Evolutionary conservation across 2,329 filamentous ascomycete genomes (phyloP).

Genomic region (Diaporthe vaccinii): DNA sequence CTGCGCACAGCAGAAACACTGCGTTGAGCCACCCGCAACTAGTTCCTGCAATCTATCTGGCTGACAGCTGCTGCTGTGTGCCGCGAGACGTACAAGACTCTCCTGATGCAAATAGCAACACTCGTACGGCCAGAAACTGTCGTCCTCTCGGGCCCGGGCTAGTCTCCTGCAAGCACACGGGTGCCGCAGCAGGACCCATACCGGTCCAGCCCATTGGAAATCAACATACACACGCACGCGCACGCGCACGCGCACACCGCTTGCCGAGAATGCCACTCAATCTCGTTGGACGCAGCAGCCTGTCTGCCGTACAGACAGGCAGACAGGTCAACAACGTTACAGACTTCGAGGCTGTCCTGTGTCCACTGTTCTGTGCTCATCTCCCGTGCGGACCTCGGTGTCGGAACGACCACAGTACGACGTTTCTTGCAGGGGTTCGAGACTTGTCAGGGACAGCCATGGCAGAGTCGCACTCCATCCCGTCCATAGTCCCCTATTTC

Average conservation of each 20-base stretch:
- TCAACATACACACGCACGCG: constrained; percentile 13
- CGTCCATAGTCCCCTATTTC: constrained; percentile 13
- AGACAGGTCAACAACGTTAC: background rate
- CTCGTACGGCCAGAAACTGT: background rate
- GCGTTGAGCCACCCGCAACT: constrained; percentile 1
- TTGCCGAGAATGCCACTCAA: constrained; percentile 24
- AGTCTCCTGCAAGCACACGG: constrained; percentile 31
- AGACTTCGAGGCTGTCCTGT: constrained; percentile 26
- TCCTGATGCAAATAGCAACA: background rate
- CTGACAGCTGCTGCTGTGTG: constrained; percentile 38
- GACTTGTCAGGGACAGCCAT: constrained; percentile 36
- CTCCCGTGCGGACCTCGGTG: constrained; percentile 28
- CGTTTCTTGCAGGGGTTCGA: constrained; percentile 27
- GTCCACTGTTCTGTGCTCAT: constrained; percentile 23
- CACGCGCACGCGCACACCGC: constrained; percentile 28
- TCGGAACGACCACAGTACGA: constrained; percentile 23
- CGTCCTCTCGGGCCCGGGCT: constrained; percentile 29
- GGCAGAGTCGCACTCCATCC: constrained; percentile 27
- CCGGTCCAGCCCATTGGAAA: constrained; percentile 34
- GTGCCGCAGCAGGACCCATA: constrained; percentile 24
- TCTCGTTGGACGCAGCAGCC: constrained; percentile 4
- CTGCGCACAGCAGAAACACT: constrained; percentile 5
- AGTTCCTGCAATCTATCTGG: constrained; percentile 18
- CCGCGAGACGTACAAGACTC: background rate
- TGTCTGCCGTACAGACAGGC: background rate